Evolutionary conservation across 2,329 filamentous ascomycete species (phyloP).

Genomic region (Clarireedia hainanense): DNA sequence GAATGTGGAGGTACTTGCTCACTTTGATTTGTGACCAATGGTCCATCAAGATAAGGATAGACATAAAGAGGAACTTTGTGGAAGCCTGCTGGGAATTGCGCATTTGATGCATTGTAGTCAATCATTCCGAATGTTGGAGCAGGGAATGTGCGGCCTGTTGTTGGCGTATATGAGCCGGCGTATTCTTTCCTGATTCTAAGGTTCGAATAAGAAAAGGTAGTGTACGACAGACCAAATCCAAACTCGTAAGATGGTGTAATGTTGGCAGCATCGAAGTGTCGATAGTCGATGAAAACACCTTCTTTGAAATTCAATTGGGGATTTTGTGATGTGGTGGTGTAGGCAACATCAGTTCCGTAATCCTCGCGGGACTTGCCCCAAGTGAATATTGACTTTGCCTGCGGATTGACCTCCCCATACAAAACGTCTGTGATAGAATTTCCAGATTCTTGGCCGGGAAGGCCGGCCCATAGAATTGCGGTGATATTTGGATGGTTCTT

Average conservation of each 20-base stretch:
- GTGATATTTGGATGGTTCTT: slow-evolving; percentile 71
- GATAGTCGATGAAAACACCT: slow-evolving; percentile 76
- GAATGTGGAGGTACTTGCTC: slow-evolving; percentile 35
- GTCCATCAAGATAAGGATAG: slow-evolving; percentile 46
- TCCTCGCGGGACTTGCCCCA: slow-evolving; percentile 53
- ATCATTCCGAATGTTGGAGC: slow-evolving; percentile 57
- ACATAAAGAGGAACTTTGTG: slow-evolving; percentile 41
- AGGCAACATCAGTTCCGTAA: slow-evolving; percentile 37
- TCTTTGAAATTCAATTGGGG: slow-evolving; percentile 63
- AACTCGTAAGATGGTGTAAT: slow-evolving; percentile 72
- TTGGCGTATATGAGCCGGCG: slow-evolving; percentile 35
- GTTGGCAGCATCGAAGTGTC: slow-evolving; percentile 58
- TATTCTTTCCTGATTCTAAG: slow-evolving; percentile 36
- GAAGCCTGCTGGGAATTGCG: slow-evolving; percentile 56
- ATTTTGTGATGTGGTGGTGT: slow-evolving; percentile 59
- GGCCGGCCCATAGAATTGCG: slow-evolving; percentile 73
- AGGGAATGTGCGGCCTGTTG: slow-evolving; percentile 50
- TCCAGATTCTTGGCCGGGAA: slow-evolving; percentile 81
- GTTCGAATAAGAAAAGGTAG: slow-evolving; percentile 66
- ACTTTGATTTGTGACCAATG: slow-evolving; percentile 28
- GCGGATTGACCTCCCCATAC: slow-evolving; percentile 72
- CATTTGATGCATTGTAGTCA: slow-evolving; percentile 55
- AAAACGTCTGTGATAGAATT: slow-evolving; percentile 75
- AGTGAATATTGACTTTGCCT: slow-evolving; percentile 72
- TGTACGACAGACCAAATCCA: slow-evolving; percentile 74